phyloP scores from a whole-genome alignment of 139 green algal genomes.

The Pedinophyceae sp. region DNA sequence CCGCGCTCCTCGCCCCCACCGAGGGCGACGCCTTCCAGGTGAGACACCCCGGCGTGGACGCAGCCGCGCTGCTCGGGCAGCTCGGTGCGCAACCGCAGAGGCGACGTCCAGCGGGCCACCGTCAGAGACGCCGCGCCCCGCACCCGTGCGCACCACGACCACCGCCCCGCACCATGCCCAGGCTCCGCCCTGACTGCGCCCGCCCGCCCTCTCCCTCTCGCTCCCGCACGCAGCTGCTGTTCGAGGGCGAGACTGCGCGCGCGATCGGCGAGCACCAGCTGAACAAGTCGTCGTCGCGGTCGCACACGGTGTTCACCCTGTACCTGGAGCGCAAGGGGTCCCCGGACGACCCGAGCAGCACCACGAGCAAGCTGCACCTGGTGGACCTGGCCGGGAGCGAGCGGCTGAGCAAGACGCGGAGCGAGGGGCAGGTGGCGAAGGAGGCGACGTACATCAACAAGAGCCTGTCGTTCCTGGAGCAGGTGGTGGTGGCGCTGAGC shows the following conservation, averaged over 20 bases:
- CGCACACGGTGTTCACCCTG: slow-evolving; percentile 58
- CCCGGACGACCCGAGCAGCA: slow-evolving; percentile 4
- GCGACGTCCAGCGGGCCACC: no score
- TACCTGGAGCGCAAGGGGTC: slow-evolving; percentile 23
- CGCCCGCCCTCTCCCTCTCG: background rate
- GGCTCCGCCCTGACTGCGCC: no score
- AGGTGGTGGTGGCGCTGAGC: slow-evolving; percentile 36
- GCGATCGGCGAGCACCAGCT: slow-evolving; percentile 56
- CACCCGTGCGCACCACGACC: no score
- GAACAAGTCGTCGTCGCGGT: slow-evolving; percentile 44
- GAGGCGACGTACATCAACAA: slow-evolving; percentile 61
- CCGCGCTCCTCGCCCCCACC: slow-evolving; percentile 13
- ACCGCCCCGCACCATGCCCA: no score
- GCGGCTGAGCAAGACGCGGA: slow-evolving; percentile 47
- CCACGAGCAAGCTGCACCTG: slow-evolving; percentile 36
- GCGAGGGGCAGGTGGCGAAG: slow-evolving; percentile 31
- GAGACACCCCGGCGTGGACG: no score
- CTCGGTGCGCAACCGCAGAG: no score
- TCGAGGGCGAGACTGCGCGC: slow-evolving; percentile 49
- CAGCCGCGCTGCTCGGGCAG: no score
- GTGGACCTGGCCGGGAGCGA: slow-evolving; percentile 56
- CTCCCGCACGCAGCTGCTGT: no score
- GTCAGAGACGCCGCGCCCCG: no score
- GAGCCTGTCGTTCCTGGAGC: slow-evolving; percentile 48
- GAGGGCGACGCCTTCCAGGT: slow-evolving; percentile 45